A percentile compares a stretch with the other conserved stretches of the same genome.
Conservation (phyloP, 2,329 filamentous ascomycete species). For the Pseudogymnoascus sp. region DNA sequence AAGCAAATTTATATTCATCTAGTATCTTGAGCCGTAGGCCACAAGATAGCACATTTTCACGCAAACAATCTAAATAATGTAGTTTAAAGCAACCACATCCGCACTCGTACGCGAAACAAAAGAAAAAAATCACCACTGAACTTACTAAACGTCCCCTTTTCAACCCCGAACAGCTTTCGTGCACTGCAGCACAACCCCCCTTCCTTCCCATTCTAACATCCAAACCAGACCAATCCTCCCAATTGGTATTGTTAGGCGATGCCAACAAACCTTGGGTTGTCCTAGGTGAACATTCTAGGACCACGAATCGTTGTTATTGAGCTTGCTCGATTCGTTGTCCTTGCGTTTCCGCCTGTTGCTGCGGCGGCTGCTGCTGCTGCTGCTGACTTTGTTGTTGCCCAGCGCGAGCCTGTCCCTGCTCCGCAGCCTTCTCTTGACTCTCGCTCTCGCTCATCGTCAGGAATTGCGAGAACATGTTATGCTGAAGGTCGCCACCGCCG, state of each 20-base stretch:
- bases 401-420: not conserved
- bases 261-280: constrained; percentile 4
- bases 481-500: not conserved
- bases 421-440: not conserved
- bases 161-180: not conserved
- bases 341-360: not conserved
- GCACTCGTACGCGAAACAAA: not conserved
- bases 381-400: not conserved
- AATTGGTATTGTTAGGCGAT: not conserved
- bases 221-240: not conserved
- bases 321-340: not conserved
- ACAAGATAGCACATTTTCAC: not conserved
- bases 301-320: constrained; percentile 10
- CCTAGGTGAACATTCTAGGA: constrained; percentile 4
- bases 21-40: not conserved
- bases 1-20: not conserved
- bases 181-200: not conserved
- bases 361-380: not conserved
- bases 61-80: not conserved
- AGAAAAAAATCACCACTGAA: constrained; percentile 2
- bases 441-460: not conserved
- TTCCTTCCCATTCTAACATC: not conserved
- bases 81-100: not conserved
- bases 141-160: not conserved
- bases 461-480: constrained; percentile 2